Evolutionary conservation across 805 yeast species (phyloP), one percentile per base, ranked within the genome.

Genomic region (Jamesozyma hellenica): DNA sequence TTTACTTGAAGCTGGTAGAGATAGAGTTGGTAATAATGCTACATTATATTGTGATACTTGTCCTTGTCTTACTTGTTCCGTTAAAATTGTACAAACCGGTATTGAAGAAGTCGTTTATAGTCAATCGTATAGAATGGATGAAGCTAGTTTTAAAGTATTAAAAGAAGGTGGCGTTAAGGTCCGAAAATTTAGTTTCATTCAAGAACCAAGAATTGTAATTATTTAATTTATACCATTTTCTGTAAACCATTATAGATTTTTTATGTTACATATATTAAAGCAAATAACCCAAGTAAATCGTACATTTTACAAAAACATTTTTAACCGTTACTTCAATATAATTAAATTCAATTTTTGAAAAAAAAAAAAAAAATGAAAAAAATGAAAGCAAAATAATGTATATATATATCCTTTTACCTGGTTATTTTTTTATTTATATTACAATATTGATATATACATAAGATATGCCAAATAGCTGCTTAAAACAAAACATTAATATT

Each of bases 41-140:
- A 77, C 76, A 0, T 61, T 87, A 42, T 92, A 92, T 58, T 92
- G 98, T 63, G 92, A 92, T 59, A 92, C 99, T 0, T 84, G 98
- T 53, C 99, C 99, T 0, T 92, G 99, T 57, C 66, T 92, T 43
- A 92, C 98, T 0, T 92, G 99, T 57, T 79, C 95, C 4, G 86
- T 92, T 31, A 92, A 92, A 63, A 90, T 92, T 39, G 95, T 87
- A 8, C 99, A 92, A 61, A 70, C 82, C 47, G 98, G 98, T 1
- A 79, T 92, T 33, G 70, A 66, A 13, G 96, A 88, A 58, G 98
- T 92, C 7, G 94, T 92, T 3, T 92, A 90, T 53, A 84, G 94
- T 7, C 94, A 84, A 59, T 76, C 85, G 43, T 92, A 92, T 57
- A 79, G 87, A 32, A 92, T 92, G 97, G 98, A 92, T 57, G 74